Base-by-base conservation (phyloP, 2,329 filamentous ascomycete genomes). In the Colletotrichum acutatum region DNA sequence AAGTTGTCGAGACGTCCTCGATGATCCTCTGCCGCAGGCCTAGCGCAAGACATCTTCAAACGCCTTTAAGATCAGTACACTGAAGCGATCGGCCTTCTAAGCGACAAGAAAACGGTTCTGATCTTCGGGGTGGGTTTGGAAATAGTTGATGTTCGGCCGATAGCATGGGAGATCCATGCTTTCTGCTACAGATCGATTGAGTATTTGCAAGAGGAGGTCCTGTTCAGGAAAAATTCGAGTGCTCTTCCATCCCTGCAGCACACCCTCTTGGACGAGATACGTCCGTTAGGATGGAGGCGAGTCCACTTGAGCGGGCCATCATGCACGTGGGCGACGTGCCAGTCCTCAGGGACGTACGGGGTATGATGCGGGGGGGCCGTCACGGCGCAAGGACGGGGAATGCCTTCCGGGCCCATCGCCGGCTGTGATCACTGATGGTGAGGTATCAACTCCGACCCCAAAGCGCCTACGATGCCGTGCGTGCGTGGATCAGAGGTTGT, bases 301-400 rank as follows among this genome's bases (percentile, higher is more conserved):
- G 22, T 32, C 53, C 67, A 65, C 58, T 30, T 28, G n/a, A 30
- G 60, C 30, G 66, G 66, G 37, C 30, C 12, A 61, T 57, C 37
- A 61, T 68, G 69, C 64, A 72, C 58, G 52, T 68, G 69, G 60
- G 60, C 46, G 60, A n/a, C 46, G 56, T 57, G 32, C 46, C 22
- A 22, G 54, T 61, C 57, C 37, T 19, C 37, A 42, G 37, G 16
- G 37, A 19, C 19, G 37, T 42, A 8, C 32, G 32, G 1, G 2
- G 66, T 54, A 57, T 26, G 56, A 61, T 57, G 26, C 28, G 56
- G 67, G 60, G 49, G 37, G 34, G 8, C 3, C 2, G 11, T 54
- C n/a, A 54, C 46, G 22, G 61, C 22, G 30, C 46, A 19, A 30
- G 49, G 63, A 53, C 30, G 53, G 42, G 14, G 24, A 60, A 58